These are phyloP conservation scores for Diplotaxis tenuifolia DNA, from an alignment of 345 rosid species.

Conservation along the genomic window DNA sequence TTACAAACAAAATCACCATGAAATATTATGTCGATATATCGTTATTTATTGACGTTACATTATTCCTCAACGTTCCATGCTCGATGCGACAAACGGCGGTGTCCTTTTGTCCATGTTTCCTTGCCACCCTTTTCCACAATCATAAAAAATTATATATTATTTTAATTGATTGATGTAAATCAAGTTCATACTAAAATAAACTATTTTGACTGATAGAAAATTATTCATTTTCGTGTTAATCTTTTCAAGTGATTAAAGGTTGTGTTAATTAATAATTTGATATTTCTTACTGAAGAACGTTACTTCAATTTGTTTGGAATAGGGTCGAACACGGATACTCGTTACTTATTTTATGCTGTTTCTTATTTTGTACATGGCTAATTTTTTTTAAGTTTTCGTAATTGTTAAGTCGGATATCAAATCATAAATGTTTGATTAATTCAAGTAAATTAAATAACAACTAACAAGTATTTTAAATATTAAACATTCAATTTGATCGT, in stretches of 20 bases:
- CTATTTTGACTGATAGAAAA: background rate
- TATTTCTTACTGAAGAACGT: too few species aligned
- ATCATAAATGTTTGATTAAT: too few species aligned
- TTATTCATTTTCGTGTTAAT: background rate
- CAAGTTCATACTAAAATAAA: background rate
- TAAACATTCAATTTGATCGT: too few species aligned
- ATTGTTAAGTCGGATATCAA: too few species aligned
- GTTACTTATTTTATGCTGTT: too few species aligned
- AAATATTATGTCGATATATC: background rate
- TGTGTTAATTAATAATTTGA: background rate
- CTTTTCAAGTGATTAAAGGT: background rate
- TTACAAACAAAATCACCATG: background rate
- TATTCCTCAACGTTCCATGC: constrained; percentile 25
- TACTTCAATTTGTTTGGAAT: background rate
- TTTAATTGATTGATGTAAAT: background rate
- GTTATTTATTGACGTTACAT: background rate
- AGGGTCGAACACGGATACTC: too few species aligned
- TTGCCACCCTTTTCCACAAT: constrained; percentile 24
- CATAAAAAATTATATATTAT: background rate
- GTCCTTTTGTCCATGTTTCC: constrained; percentile 9
- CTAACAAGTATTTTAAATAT: too few species aligned
- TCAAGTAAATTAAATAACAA: too few species aligned
- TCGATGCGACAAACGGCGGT: constrained; percentile 23
- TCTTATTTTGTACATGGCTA: too few species aligned
- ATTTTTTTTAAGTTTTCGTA: too few species aligned